phyloP scores from a whole-genome alignment of 768 basidiomycete species.

The Lentinula raphanica region DNA sequence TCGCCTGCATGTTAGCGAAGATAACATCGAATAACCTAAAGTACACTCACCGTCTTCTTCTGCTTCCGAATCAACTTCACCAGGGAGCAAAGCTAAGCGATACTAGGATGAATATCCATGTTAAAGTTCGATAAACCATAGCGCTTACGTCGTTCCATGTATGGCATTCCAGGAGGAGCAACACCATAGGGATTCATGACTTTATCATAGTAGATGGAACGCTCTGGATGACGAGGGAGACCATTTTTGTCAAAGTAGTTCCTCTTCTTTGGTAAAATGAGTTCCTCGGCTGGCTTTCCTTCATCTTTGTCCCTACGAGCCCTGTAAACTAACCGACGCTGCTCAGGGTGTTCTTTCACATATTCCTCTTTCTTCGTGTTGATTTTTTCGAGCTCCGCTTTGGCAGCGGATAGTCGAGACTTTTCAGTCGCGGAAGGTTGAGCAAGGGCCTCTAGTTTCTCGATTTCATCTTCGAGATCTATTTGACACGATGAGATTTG shows the following conservation, averaged over 20 bases:
- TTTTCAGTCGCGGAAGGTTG: conserved; percentile 48
- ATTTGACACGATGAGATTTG: neutral
- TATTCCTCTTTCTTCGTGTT: conserved; percentile 89
- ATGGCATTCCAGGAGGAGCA: conserved; percentile 96
- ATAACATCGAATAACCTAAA: neutral
- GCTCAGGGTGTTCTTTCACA: conserved; percentile 89
- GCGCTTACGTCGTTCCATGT: conserved; percentile 74
- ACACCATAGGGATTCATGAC: conserved; percentile 92
- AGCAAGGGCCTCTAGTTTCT: conserved; percentile 49
- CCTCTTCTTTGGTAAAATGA: conserved; percentile 40
- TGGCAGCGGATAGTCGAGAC: conserved; percentile 64
- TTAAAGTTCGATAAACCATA: neutral
- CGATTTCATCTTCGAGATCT: conserved; percentile 84
- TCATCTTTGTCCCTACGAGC: conserved; percentile 41
- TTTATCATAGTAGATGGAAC: conserved; percentile 89
- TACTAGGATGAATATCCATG: neutral
- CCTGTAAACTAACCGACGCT: conserved; percentile 77
- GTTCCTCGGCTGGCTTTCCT: conserved; percentile 35
- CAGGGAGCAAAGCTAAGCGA: conserved; percentile 49
- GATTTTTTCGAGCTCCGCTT: conserved; percentile 73
- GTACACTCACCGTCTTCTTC: conserved; percentile 45
- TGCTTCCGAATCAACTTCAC: conserved; percentile 60
- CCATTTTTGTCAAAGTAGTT: conserved; percentile 81
- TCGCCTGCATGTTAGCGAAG: conserved; percentile 6
- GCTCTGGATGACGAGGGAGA: conserved; percentile 83